These are phyloP conservation scores for Coemansia sp. DNA, from an alignment of 192 early-diverging fungal genomes.

Conservation along the genomic window DNA sequence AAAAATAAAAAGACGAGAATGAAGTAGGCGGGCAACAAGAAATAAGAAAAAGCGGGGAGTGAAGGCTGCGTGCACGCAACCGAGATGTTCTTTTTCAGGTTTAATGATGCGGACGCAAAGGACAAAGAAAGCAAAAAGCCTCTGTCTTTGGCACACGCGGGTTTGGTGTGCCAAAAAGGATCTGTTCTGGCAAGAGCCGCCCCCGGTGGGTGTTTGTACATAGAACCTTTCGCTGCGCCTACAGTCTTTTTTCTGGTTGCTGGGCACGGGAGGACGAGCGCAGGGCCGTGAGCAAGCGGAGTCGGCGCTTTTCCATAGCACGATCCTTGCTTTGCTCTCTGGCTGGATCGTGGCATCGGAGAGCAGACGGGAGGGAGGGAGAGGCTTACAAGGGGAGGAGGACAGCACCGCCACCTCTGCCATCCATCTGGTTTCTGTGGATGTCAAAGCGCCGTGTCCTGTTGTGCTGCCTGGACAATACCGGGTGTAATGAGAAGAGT, in stretches of 20 bases:
- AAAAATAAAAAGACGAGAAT: not conserved
- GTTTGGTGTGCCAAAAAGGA: not conserved
- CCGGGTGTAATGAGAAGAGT: not conserved
- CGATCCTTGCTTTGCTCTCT: too few relatives aligned
- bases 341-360: too few relatives aligned
- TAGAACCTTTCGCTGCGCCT: not conserved
- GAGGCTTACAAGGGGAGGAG: not conserved
- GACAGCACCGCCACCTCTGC: too few relatives aligned
- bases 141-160: not conserved
- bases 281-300: not conserved
- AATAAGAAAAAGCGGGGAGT: not conserved
- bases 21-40: not conserved
- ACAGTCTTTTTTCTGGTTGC: not conserved
- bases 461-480: not conserved
- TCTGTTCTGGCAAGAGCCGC: not conserved
- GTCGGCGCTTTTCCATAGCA: too few relatives aligned
- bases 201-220: not conserved
- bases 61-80: conserved; percentile 1
- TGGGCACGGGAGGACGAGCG: not conserved
- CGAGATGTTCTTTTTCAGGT: not conserved
- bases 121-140: not conserved
- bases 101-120: not conserved
- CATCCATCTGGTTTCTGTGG: not conserved
- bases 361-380: not conserved
- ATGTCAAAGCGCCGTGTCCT: not conserved